phyloP scores from a whole-genome alignment of 345 rosid species.

The Diplotaxis tenuifolia region DNA sequence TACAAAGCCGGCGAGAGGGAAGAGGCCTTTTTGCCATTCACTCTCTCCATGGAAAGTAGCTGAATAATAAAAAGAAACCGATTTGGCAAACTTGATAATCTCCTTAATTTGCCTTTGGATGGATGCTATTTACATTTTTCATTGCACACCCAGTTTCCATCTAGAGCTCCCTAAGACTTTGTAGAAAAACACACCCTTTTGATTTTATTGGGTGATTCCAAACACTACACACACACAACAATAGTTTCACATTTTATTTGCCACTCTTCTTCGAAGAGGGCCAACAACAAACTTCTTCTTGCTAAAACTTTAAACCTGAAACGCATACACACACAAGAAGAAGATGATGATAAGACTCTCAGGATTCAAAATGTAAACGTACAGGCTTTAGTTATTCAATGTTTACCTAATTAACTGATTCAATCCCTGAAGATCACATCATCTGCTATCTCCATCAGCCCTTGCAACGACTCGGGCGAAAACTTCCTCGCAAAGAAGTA shows the following conservation, averaged over 20 bases:
- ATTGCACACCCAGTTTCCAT: not conserved
- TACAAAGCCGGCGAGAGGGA: too few relatives aligned
- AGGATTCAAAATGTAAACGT: too few relatives aligned
- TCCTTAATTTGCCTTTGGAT: not conserved
- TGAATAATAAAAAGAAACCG: too few relatives aligned
- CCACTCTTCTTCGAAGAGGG: slow-evolving; percentile 35
- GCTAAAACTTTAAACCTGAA: slow-evolving; percentile 3
- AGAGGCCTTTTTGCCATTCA: too few relatives aligned
- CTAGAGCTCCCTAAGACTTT: not conserved
- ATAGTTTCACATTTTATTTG: slow-evolving; percentile 14
- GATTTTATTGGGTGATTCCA: not conserved
- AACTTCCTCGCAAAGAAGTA: slow-evolving; percentile 80
- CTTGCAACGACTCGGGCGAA: slow-evolving; percentile 55
- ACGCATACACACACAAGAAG: not conserved
- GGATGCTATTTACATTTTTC: slow-evolving; percentile 14
- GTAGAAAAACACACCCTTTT: not conserved
- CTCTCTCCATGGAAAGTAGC: too few relatives aligned
- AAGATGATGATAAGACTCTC: too few relatives aligned
- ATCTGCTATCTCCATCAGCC: slow-evolving; percentile 67
- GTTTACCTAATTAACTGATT: slow-evolving; percentile 24
- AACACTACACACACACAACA: not conserved
- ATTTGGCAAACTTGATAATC: not conserved
- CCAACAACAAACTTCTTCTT: slow-evolving; percentile 10
- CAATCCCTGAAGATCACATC: slow-evolving; percentile 59
- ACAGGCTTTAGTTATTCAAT: too few relatives aligned